Evolutionary conservation across 805 yeast species (phyloP), one percentile per base, ranked within the genome.

Genomic region (Kodamaea leandrae): DNA sequence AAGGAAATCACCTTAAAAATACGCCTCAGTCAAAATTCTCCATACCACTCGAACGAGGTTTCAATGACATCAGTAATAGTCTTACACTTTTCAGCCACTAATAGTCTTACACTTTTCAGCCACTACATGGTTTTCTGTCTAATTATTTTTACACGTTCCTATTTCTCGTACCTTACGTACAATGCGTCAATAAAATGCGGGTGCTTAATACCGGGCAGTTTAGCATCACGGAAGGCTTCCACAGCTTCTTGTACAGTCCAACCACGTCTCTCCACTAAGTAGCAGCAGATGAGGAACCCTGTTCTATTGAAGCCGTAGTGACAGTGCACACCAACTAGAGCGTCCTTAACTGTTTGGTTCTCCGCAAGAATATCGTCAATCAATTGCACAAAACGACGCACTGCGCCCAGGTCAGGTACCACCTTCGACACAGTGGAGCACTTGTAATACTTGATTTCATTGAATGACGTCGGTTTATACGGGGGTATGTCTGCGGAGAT

Each of bases 301-400:
- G 91, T 84, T 42, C 91, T 65, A 57, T 84, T 84, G 61, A 83
- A 86, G 4, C 91, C 93, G 54, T 84, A 84, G 57, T 84, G 93
- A 55, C 93, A 84, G 58, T 85, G 93, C 6, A 85, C 83, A 0
- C 76, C 87, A 5, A 82, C 63, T 18, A 69, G 60, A 4, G 76
- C 76, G 13, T 50, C 41, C 15, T 49, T 49, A 13, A 42, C 49
- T 4, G 45, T 44, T n/a, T n/a, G n/a, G 17, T 54, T 58, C 6
- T 48, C 45, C 2, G 48, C 16, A 19, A 75, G 52, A 14, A 78
- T 69, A 34, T 68, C 65, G 47, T 78, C 80, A 4, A 80, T 71
- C 33, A 81, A 64, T 28, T 63, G 69, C 27, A 80, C 68, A 47
- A 82, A 85, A 37, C 71, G 63, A 25, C 78, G 60, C 24, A 83